Base-by-base conservation (phyloP, 495 filamentous ascomycete genomes). In the Chaetomium fimeti region DNA sequence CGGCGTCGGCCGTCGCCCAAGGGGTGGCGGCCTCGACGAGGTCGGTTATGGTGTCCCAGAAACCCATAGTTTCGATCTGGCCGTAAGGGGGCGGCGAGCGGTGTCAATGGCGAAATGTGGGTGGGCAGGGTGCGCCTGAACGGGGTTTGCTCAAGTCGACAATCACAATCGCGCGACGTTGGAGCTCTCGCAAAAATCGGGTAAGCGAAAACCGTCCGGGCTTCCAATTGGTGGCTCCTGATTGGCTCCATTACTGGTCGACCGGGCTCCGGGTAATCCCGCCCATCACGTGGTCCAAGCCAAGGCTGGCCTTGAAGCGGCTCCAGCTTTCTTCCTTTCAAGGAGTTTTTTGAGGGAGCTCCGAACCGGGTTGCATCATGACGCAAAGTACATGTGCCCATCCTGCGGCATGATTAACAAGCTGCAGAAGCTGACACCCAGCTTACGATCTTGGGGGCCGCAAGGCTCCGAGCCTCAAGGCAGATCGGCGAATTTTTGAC, bases 41-140 rank as follows among this genome's bases (percentile, higher is more conserved):
- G 74, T 84, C 82, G 60, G 73, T 75, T 61, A 82, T 77, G 69
- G 75, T 72, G 74, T 84, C 81, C 78, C 81, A 86, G 77, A 84
- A 78, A 75, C 81, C 83, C 82, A 85, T 85, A 71, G 70, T 77
- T 45, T 49, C 45, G 70, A 67, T 64, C 53, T 48, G 66, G 64
- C 68, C 59, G 59, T 29, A 61, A 45, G 58, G 64, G 59, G 66
- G 74, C 60, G 68, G 68, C 59, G 65, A 67, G 71, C 40, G 64
- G 67, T 74, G 70, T 77, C 73, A 79, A 78, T 79, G 79, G 77
- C 72, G 27, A 20, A 56, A 57, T 42, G 52, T 38, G 45, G 51
- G 40, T 48, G 74, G 71, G 56, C 67, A 70, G 68, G 62, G 53
- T 51, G 71, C 63, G 61, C 64, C 59, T 66, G 65, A 60, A 65